A percentile compares a stretch with the other conserved stretches of the same genome.
Conservation (phyloP, 2,329 filamentous ascomycete genomes). For the Keithomyces neogunnii region DNA sequence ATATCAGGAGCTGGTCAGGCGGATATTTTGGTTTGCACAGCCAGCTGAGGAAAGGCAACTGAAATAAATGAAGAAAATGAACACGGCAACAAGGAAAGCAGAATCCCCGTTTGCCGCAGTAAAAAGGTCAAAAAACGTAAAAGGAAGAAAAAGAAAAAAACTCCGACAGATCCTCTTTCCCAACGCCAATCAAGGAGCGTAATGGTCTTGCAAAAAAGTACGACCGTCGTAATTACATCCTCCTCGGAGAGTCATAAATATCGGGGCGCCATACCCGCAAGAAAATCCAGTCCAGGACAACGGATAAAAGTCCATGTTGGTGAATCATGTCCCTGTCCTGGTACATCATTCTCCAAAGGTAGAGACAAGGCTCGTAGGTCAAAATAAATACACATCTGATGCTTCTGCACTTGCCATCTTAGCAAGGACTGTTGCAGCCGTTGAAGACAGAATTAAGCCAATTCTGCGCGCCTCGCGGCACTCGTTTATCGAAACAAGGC, state of each 20-base stretch:
- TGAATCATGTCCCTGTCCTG: background rate
- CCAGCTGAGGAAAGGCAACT: background rate
- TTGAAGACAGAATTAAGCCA: background rate
- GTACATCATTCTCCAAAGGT: background rate
- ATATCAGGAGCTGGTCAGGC: background rate
- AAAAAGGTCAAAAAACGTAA: slow-evolving; percentile 8
- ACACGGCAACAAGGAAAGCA: background rate
- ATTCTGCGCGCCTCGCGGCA: too few species aligned
- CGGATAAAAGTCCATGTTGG: background rate
- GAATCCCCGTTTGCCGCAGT: background rate
- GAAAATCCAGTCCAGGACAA: background rate
- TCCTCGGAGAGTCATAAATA: slow-evolving; percentile 11
- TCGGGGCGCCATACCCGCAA: background rate
- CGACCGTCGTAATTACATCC: slow-evolving; percentile 31
- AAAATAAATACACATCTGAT: background rate
- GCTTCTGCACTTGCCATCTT: background rate
- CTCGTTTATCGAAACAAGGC: background rate
- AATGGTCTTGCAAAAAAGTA: slow-evolving; percentile 19
- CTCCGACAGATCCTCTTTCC: slow-evolving; percentile 18
- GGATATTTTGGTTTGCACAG: background rate
- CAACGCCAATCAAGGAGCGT: slow-evolving; percentile 30
- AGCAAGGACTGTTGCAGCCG: background rate
- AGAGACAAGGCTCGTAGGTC: background rate
- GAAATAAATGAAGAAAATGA: background rate
- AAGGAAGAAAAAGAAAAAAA: slow-evolving; percentile 12